Base-by-base conservation (phyloP, 73 alveolate genomes). In the Paramecium primaurelia region DNA sequence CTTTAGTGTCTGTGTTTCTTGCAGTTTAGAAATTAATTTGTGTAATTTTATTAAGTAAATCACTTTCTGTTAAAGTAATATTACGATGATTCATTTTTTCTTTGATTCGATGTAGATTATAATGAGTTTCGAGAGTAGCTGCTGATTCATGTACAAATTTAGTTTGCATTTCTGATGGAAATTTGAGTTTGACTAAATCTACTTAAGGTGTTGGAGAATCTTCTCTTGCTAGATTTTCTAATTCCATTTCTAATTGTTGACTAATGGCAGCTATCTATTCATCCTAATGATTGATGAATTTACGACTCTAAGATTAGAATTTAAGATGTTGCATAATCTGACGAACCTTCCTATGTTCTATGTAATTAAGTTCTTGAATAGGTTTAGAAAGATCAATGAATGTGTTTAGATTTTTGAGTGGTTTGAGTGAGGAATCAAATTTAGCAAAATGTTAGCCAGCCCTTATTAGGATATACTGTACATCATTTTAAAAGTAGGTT, bases 361-460 rank as follows among this genome's bases (percentile, higher is more conserved):
- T 37, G 16, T 34, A 34, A 73, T 73, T 73, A 6, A 73, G 87
- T 32, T 73, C 34, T 73, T 73, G 0, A 8, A 73, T 73, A n/a
- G 54, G 87, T 38, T 73, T 73, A 12, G 87, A 73, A 38, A 73
- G 87, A 73, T 73, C 87, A 12, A 73, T 44, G 47, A 73, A 73
- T 14, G 59, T 30, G 6, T 73, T 38, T 8, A 73, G 18, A 73
- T 73, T 73, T 40, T 40, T 73, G 28, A 73, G 58, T 14, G 60
- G 87, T 73, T 40, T 73, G 68, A 73, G 58, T 30, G 58, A 34
- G 47, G 87, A 73, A 73, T 73, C 87, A 38, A 73, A 73, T 40
- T 73, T 73, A 11, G 58, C 58, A 44, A 36, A 34, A 37, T 73
- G 58, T 18, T 73, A 37, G 59, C 60, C 87, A 37, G 87, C 58